Conservation (phyloP, 1,139 yeast genomes). For the Candida sp. region DNA sequence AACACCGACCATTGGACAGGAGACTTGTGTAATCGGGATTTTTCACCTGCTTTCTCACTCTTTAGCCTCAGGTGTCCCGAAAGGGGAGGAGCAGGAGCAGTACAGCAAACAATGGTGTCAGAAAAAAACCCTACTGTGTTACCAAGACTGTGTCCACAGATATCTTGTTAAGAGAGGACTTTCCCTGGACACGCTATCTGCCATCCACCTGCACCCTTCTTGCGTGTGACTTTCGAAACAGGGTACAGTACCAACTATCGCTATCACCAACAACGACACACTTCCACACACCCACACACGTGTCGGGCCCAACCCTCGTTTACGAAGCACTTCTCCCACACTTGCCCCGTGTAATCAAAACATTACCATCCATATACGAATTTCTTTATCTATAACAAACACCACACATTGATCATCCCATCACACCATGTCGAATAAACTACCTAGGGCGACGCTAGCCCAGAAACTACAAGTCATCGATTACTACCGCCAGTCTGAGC, state of each 20-base stretch:
- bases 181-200: too few species aligned
- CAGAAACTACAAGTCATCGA: constrained; percentile 61
- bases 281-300: neutral
- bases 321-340: too few species aligned
- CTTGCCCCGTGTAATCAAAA: too few species aligned
- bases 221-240: too few species aligned
- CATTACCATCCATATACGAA: too few species aligned
- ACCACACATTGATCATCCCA: too few species aligned
- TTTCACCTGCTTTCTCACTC: too few species aligned
- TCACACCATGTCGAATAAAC: constrained; percentile 19
- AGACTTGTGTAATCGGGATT: too few species aligned
- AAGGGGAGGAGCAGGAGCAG: neutral
- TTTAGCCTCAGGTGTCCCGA: too few species aligned
- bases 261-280: neutral
- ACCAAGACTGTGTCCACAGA: neutral
- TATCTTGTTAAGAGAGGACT: constrained; percentile 7
- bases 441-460: constrained; percentile 62
- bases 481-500: constrained; percentile 48
- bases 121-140: neutral
- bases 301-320: neutral
- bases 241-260: neutral
- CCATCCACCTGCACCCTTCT: too few species aligned
- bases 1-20: too few species aligned
- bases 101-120: neutral
- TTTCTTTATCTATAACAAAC: too few species aligned